phyloP scores from a whole-genome alignment of 148 eudicot genomes.

The Silene latifolia region DNA sequence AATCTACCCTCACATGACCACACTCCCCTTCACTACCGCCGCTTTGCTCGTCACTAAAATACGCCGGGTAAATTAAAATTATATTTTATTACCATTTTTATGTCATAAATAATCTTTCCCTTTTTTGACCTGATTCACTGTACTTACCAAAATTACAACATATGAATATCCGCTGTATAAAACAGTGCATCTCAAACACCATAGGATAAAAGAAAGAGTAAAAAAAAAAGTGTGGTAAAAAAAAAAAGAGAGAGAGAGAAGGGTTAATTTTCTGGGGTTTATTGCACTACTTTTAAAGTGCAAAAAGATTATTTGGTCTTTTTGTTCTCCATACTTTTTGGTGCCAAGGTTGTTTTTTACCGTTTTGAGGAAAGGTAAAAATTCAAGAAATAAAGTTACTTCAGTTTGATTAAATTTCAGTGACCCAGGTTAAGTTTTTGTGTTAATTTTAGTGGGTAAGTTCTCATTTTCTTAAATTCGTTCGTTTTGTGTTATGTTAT shows the following conservation, averaged over 20 bases:
- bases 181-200: neutral
- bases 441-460: conserved; percentile 33
- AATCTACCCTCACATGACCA: neutral
- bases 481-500: neutral
- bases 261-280: too few relatives aligned
- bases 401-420: neutral
- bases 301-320: too few relatives aligned
- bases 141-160: neutral
- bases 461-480: conserved; percentile 17
- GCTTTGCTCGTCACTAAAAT: too few relatives aligned
- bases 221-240: too few relatives aligned
- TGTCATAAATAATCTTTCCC: neutral
- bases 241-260: too few relatives aligned
- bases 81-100: neutral
- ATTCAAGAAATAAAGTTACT: too few relatives aligned
- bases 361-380: neutral
- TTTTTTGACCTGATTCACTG: neutral
- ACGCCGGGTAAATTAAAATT: too few relatives aligned
- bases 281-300: too few relatives aligned
- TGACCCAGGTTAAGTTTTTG: conserved; percentile 29
- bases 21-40: neutral
- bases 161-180: neutral
- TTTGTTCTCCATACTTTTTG: too few relatives aligned
- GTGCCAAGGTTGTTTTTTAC: too few relatives aligned
- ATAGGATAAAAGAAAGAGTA: too few relatives aligned